phyloP scores from a whole-genome alignment of 768 basidiomycete genomes.

The Macrolepiota fuliginosa region DNA sequence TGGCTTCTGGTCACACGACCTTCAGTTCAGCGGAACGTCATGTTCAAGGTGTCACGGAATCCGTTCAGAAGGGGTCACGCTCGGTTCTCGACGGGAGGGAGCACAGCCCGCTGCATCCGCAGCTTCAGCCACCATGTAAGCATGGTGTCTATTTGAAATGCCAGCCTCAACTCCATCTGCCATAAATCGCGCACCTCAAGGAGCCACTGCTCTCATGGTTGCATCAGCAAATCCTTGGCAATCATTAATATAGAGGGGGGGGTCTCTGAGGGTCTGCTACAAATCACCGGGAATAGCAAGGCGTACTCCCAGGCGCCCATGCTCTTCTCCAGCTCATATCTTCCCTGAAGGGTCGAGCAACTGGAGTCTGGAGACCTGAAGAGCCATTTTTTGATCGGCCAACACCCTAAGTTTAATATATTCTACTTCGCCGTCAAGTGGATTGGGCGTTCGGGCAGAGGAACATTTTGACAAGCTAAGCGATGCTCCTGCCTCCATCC shows the following conservation, averaged over 20 bases:
- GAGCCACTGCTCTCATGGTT: not conserved
- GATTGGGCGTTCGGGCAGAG: not conserved
- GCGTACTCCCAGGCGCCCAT: not conserved
- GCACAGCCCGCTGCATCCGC: not conserved
- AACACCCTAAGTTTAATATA: not conserved
- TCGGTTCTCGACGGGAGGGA: not conserved
- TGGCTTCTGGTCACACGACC: conserved; percentile 9
- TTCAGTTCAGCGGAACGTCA: not conserved
- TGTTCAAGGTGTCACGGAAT: not conserved
- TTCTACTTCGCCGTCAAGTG: not conserved
- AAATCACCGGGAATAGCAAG: not conserved
- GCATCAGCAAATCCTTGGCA: not conserved
- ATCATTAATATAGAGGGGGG: not conserved
- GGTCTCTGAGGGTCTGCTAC: not conserved
- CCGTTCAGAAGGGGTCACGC: not conserved
- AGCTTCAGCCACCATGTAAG: not conserved
- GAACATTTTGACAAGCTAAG: conserved; percentile 4
- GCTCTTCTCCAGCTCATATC: not conserved
- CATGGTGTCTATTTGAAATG: not conserved
- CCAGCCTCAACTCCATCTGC: not conserved
- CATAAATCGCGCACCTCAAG: not conserved
- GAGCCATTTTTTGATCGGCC: not conserved
- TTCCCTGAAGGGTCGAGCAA: not conserved
- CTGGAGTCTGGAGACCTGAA: not conserved
- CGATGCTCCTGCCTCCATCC: not conserved